Evolutionary conservation across 768 basidiomycete species (phyloP).

Genomic region (Nidularia sp.): DNA sequence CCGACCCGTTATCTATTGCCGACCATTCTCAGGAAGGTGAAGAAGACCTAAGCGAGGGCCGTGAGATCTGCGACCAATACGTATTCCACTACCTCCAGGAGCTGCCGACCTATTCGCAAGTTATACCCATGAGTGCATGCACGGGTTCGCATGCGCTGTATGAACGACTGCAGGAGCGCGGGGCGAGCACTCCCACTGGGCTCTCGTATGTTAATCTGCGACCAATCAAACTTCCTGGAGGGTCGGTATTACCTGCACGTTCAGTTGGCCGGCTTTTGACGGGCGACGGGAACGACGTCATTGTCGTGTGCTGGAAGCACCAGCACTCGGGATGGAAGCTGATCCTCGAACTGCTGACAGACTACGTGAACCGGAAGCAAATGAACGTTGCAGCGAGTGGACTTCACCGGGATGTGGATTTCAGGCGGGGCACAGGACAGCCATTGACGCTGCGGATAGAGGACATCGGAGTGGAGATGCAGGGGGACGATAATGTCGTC

Average conservation of each 20-base stretch:
- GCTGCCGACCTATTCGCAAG: constrained; percentile 71
- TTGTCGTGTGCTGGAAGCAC: constrained; percentile 78
- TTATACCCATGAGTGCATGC: constrained; percentile 59
- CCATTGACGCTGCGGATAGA: constrained; percentile 47
- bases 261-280: constrained; percentile 71
- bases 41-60: constrained; percentile 34
- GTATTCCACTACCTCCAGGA: constrained; percentile 76
- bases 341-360: constrained; percentile 74
- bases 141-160: constrained; percentile 69
- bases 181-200: constrained; percentile 40
- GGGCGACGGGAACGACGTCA: constrained; percentile 61
- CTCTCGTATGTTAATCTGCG: constrained; percentile 62
- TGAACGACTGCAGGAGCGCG: constrained; percentile 61
- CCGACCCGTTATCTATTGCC: constrained; percentile 58
- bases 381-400: constrained; percentile 35
- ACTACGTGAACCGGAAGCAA: constrained; percentile 63
- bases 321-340: constrained; percentile 85
- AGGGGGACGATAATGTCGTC: constrained; percentile 61
- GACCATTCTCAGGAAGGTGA: constrained; percentile 38
- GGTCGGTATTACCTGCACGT: constrained; percentile 62
- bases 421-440: constrained; percentile 38
- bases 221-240: constrained; percentile 72
- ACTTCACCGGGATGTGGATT: constrained; percentile 50
- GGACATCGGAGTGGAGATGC: constrained; percentile 72
- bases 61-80: constrained; percentile 57